Evolutionary conservation across 1,139 yeast genomes (phyloP).

Genomic region (Kodamaea sp.): DNA sequence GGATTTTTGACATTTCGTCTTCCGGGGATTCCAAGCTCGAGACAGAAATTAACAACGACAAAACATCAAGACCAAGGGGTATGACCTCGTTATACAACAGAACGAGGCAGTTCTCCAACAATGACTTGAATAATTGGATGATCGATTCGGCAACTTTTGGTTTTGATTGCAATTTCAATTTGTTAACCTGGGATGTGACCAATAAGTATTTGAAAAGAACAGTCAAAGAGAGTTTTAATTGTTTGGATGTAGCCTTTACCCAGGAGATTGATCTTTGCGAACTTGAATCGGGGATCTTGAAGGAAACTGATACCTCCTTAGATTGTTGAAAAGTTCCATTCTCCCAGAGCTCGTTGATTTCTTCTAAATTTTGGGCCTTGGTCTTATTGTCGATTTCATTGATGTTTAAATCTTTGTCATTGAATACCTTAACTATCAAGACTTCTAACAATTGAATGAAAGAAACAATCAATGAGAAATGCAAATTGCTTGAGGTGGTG

Average conservation of each 20-base stretch:
- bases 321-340: conserved; percentile 7
- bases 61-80: conserved; percentile 33
- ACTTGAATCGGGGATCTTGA: conserved; percentile 2
- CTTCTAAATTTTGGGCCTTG: conserved; percentile 10
- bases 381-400: conserved; percentile 3
- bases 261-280: conserved; percentile 53
- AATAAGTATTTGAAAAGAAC: conserved; percentile 30
- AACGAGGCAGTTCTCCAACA: conserved; percentile 31
- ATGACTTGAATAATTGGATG: conserved; percentile 22
- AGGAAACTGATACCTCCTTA: conserved; percentile 7
- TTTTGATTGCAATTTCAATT: conserved; percentile 24
- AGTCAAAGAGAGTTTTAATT: conserved; percentile 51
- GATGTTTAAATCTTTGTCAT: conserved; percentile 27
- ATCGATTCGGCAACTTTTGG: conserved; percentile 24
- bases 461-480: conserved; percentile 23
- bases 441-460: conserved; percentile 27
- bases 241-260: conserved; percentile 65
- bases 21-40: conserved; percentile 5
- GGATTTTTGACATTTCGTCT: conserved; percentile 2
- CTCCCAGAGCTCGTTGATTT: conserved; percentile 22
- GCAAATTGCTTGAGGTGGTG: conserved; percentile 24
- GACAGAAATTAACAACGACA: conserved; percentile 21
- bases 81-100: conserved; percentile 34
- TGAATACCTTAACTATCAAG: conserved; percentile 36
- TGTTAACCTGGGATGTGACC: conserved; percentile 12